A percentile compares a stretch with the other conserved stretches of the same genome.
Evolutionary conservation across 768 basidiomycete species (phyloP).

Genomic region (Pilatotrama ljubarskyi): DNA sequence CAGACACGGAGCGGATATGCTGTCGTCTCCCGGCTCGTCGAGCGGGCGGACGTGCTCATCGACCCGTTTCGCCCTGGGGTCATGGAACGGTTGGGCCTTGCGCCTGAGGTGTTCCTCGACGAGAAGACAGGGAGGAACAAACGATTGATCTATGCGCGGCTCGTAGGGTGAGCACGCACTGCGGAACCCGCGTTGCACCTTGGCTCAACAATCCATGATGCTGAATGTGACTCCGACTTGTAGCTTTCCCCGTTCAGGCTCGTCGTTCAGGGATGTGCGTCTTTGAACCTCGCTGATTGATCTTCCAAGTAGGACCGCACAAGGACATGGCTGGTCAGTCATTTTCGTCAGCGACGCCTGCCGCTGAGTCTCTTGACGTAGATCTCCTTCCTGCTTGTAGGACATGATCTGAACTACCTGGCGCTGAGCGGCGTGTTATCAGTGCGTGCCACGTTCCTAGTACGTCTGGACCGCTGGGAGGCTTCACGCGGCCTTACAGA

Average conservation of each 20-base stretch:
- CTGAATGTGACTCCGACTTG: not conserved
- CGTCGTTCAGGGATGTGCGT: not conserved
- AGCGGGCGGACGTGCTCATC: conserved; percentile 74
- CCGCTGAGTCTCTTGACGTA: not conserved
- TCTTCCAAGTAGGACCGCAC: conserved; percentile 53
- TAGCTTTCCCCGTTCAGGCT: conserved; percentile 67
- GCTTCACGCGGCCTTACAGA: conserved; percentile 37
- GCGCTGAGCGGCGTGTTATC: conserved; percentile 76
- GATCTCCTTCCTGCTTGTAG: conserved; percentile 33
- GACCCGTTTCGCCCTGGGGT: conserved; percentile 86
- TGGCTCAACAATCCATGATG: conserved; percentile 2
- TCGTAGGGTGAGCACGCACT: conserved; percentile 57
- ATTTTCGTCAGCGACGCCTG: not conserved
- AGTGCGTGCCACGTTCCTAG: conserved; percentile 36
- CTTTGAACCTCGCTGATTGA: not conserved
- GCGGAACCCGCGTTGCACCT: too few relatives aligned
- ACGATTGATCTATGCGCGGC: conserved; percentile 68
- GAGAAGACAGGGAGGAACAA: conserved; percentile 53
- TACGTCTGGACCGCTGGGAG: too few relatives aligned
- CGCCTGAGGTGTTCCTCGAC: conserved; percentile 72
- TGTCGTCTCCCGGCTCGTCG: conserved; percentile 56
- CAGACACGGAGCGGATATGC: conserved; percentile 50
- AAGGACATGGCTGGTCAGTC: conserved; percentile 73
- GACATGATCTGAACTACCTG: conserved; percentile 85
- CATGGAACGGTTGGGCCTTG: conserved; percentile 73